Conservation (phyloP, 2,329 filamentous ascomycete genomes). For the Exophiala sp. region DNA sequence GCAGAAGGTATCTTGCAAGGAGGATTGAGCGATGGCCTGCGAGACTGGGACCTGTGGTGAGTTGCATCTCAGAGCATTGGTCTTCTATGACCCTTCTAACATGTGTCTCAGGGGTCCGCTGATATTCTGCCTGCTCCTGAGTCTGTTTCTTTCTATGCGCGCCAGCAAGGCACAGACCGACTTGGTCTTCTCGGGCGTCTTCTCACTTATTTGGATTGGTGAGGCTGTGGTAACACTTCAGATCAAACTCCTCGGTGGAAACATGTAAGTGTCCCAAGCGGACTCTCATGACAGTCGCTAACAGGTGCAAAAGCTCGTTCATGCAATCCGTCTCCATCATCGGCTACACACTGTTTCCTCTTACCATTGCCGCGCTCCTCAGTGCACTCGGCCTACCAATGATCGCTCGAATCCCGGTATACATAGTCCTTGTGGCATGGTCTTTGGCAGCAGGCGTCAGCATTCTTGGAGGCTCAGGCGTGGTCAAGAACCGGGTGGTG, state of each 20-base stretch:
- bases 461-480: conserved; percentile 90
- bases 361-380: conserved; percentile 87
- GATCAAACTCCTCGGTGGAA: conserved; percentile 92
- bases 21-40: conserved; percentile 80
- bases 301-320: conserved; percentile 66
- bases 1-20: conserved; percentile 63
- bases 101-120: conserved; percentile 67
- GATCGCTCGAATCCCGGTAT: conserved; percentile 84
- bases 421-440: conserved; percentile 84
- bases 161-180: conserved; percentile 78
- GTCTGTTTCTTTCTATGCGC: conserved; percentile 79
- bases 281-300: not conserved
- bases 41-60: conserved; percentile 94
- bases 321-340: conserved; percentile 98
- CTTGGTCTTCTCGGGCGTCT: conserved; percentile 90
- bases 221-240: conserved; percentile 96
- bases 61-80: conserved; percentile 18
- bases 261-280: conserved; percentile 68
- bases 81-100: not conserved
- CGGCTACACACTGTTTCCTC: conserved; percentile 94
- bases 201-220: conserved; percentile 94
- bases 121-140: conserved; percentile 86
- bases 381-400: conserved; percentile 76
- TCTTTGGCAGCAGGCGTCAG: conserved; percentile 92
- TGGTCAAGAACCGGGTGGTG: conserved; percentile 89